Base-by-base conservation (phyloP, 2,329 filamentous ascomycete genomes). In the Penicillium griseofulvum region DNA sequence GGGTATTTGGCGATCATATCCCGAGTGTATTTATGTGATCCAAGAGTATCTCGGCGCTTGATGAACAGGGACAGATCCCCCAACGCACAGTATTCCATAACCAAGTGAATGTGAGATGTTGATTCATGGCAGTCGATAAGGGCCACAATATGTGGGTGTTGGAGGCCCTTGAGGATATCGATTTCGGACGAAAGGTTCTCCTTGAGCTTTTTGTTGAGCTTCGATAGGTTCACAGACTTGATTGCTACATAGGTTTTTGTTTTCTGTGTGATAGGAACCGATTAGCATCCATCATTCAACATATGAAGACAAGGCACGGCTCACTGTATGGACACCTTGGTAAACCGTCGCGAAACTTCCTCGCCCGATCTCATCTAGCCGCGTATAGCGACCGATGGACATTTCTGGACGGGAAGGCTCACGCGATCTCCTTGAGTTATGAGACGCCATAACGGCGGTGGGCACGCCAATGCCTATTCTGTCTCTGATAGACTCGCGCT, bases 11-110 rank as follows among this genome's bases (percentile, higher is more conserved):
- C 83, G 58, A 95, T 91, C 86, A 97, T 93, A 65, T 96, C 91
- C 68, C 86, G 84, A 4, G 93, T 94, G 50, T 90, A 88, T 28
- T 89, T 86, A 70, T 96, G 89, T 48, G 87, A 88, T 42, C 81
- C 83, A 43, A 97, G 83, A 69, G 87, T 89, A 57, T 93, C 87
- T 57, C 93, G 85, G 77, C 94, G 95, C 81, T 94, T 96, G 78
- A 99, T 97, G 75, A 99, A 97, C 51, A 93, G 82, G 11, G 94
- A 96, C 55, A 99, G 78, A 70, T 99, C 94, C 22, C 94, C 93
- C 38, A 99, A 83, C 71, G 96, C 91, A 77, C 94, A 97, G 76
- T 95, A 97, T 77, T 99, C 94, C 93, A 97, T 99, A 60, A 97
- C 87, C 55, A 99, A 83, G 76, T 99, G 94, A 76, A 97, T 97